Conservation (phyloP, 257 asterid genomes). For the Solanum neorickii region DNA sequence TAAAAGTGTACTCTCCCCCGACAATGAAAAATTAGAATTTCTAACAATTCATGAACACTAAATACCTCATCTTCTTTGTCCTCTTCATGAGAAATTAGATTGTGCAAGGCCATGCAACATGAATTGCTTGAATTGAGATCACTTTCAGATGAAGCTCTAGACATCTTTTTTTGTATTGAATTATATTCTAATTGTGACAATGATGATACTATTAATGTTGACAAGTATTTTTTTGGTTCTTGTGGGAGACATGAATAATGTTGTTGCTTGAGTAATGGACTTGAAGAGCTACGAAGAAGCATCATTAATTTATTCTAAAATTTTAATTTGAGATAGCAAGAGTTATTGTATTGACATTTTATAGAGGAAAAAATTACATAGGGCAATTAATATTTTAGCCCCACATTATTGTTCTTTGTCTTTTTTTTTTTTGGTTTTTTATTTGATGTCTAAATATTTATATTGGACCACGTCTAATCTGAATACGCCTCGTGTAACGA, state of each 20-base stretch:
- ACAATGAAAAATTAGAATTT: background rate
- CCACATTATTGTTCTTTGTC: background rate
- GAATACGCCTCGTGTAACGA: background rate
- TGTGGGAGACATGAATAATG: background rate
- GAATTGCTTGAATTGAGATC: background rate
- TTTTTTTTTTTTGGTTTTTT: background rate
- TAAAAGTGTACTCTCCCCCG: background rate
- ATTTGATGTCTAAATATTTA: background rate
- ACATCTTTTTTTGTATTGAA: background rate
- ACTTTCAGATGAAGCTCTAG: constrained; percentile 1
- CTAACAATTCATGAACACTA: background rate
- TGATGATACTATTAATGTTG: constrained; percentile 2
- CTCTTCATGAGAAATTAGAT: background rate
- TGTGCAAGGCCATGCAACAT: constrained; percentile 18
- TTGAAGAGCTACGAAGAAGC: constrained; percentile 37
- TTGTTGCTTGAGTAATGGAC: constrained; percentile 10
- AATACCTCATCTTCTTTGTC: background rate
- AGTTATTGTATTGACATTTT: background rate
- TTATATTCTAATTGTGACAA: background rate
- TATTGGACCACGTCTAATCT: background rate
- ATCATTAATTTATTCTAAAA: background rate
- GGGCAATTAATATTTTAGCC: background rate
- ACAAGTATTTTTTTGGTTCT: constrained; percentile 3
- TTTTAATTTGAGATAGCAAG: background rate
- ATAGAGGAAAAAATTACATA: background rate